Conservation (phyloP, 1,284 basidiomycete genomes). For the Malassezia cuniculi region DNA sequence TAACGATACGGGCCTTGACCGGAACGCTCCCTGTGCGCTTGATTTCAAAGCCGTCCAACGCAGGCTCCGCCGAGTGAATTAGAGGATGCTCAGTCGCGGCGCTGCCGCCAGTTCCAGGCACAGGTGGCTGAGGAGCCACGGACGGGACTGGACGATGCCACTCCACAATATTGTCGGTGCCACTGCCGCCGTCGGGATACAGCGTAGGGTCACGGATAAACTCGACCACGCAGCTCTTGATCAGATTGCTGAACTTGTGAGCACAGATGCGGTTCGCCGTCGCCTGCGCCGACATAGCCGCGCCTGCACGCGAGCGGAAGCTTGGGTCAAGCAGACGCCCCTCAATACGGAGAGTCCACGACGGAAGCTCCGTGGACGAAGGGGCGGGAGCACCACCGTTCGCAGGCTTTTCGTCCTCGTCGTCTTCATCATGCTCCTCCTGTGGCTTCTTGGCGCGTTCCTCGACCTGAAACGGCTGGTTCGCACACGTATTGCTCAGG, state of each 20-base stretch:
- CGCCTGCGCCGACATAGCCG: conserved; percentile 34
- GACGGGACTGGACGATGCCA: conserved; percentile 48
- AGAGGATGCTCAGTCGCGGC: conserved; percentile 30
- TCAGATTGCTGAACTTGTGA: conserved; percentile 67
- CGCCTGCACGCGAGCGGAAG: conserved; percentile 31
- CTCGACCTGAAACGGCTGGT: conserved; percentile 51
- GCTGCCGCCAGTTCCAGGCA: conserved; percentile 22
- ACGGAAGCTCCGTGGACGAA: conserved; percentile 69
- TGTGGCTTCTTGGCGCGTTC: conserved; percentile 18
- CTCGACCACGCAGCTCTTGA: conserved; percentile 74
- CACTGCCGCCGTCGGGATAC: conserved; percentile 52
- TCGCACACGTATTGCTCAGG: conserved; percentile 71
- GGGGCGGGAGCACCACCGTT: conserved; percentile 13
- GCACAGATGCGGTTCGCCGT: conserved; percentile 32
- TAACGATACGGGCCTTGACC: conserved; percentile 63
- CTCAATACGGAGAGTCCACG: conserved; percentile 79
- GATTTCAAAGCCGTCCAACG: conserved; percentile 70
- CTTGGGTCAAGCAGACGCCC: conserved; percentile 59
- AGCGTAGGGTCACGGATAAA: conserved; percentile 68
- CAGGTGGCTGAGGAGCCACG: conserved; percentile 38
- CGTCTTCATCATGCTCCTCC: conserved; percentile 10
- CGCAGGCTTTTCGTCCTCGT: conserved; percentile 9
- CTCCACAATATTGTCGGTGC: conserved; percentile 36
- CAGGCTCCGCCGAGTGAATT: conserved; percentile 34
- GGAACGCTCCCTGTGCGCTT: conserved; percentile 66